Percentiles rank a stretch among this genome's conserved stretches.
These are phyloP conservation scores for Drechmeria coniospora DNA, from an alignment of 2,329 filamentous ascomycete genomes.

Conservation along the genomic window DNA sequence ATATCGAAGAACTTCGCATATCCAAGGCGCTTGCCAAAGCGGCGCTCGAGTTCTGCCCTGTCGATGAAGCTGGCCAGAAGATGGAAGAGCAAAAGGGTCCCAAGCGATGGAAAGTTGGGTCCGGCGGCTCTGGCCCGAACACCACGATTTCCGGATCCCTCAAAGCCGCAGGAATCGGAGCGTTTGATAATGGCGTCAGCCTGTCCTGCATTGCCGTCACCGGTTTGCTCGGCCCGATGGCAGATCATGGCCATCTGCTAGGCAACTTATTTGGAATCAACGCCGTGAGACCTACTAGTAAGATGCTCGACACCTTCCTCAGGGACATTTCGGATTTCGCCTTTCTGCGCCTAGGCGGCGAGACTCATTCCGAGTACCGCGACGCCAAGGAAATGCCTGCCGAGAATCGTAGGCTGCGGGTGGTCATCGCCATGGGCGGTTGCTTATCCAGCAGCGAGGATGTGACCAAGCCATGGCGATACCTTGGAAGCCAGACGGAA, in stretches of 20 bases:
- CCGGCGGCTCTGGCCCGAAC: constrained; percentile 29
- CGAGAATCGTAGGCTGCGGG: constrained; percentile 52
- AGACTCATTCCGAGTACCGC: constrained; percentile 19
- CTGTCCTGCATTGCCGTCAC: constrained; percentile 61
- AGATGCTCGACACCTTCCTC: constrained; percentile 79
- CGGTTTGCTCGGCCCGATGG: constrained; percentile 62
- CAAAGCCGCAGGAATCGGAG: constrained; percentile 63
- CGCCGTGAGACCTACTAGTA: constrained; percentile 63
- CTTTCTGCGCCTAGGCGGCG: constrained; percentile 57
- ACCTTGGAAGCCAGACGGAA: constrained; percentile 58
- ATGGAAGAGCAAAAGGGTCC: constrained; percentile 47
- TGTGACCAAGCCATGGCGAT: constrained; percentile 56
- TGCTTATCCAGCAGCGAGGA: constrained; percentile 65
- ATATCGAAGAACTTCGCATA: constrained; percentile 59
- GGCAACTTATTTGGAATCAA: constrained; percentile 89
- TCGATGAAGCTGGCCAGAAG: constrained; percentile 16
- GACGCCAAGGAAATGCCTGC: constrained; percentile 36
- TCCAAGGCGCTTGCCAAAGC: constrained; percentile 60
- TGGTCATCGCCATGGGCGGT: constrained; percentile 72
- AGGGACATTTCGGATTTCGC: constrained; percentile 81
- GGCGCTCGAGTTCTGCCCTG: constrained; percentile 33
- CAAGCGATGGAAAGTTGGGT: constrained; percentile 57
- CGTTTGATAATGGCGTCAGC: constrained; percentile 61
- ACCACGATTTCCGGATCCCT: constrained; percentile 64
- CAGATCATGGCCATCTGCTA: constrained; percentile 64